These are phyloP conservation scores for Leishmania tarentolae DNA, from an alignment of 208 protist species.

Conservation along the genomic window DNA sequence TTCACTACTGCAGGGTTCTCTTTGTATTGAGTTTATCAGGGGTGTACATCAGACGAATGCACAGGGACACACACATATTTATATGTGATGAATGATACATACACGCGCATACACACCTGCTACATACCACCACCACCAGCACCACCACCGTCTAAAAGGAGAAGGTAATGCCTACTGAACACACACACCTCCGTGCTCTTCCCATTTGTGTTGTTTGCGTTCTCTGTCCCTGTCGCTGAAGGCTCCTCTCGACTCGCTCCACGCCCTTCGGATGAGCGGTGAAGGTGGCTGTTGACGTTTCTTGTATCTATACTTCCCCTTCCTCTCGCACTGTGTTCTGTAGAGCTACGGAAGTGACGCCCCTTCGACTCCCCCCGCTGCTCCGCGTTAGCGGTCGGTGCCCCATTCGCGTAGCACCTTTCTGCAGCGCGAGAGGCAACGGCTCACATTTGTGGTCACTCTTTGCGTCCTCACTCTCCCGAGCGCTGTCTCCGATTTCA, in stretches of 20 bases:
- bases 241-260: neutral
- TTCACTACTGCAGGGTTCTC: neutral
- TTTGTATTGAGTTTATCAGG: neutral
- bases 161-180: neutral
- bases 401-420: neutral
- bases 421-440: neutral
- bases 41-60: neutral
- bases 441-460: neutral
- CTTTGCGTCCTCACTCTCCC: neutral
- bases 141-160: neutral
- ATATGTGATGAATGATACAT: too few species aligned
- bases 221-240: neutral
- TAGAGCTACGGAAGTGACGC: neutral
- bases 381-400: neutral
- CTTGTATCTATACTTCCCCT: neutral
- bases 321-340: neutral
- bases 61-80: neutral
- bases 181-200: neutral
- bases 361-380: neutral
- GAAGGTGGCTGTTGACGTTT: neutral
- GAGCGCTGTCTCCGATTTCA: neutral
- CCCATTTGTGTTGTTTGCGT: neutral
- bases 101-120: neutral
- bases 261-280: neutral
- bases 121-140: neutral